phyloP scores from a whole-genome alignment of 805 yeast genomes.

The Monosporozyma servazzii region DNA sequence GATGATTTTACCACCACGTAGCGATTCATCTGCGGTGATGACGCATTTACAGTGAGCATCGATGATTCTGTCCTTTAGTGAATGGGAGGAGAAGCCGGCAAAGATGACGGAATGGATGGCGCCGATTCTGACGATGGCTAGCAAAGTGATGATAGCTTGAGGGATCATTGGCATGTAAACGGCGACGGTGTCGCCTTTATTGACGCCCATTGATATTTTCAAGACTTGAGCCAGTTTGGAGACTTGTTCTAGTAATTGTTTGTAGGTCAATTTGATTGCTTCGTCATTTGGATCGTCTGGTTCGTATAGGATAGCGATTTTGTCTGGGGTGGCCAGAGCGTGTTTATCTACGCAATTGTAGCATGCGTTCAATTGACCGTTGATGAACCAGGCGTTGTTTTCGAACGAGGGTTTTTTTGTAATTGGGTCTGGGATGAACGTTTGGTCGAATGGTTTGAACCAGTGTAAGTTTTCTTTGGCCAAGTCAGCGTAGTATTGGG shows the following conservation, averaged over 20 bases:
- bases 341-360: conserved; percentile 79
- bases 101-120: conserved; percentile 80
- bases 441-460: conserved; percentile 69
- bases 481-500: conserved; percentile 64
- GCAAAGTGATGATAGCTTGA: conserved; percentile 63
- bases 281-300: conserved; percentile 57
- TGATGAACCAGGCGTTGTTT: conserved; percentile 66
- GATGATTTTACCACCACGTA: conserved; percentile 74
- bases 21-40: conserved; percentile 73
- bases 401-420: conserved; percentile 32
- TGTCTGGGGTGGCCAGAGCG: conserved; percentile 61
- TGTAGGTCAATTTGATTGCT: conserved; percentile 51
- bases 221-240: conserved; percentile 64
- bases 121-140: conserved; percentile 74
- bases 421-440: conserved; percentile 30
- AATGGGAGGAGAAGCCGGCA: conserved; percentile 74
- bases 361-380: conserved; percentile 71
- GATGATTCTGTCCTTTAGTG: conserved; percentile 59
- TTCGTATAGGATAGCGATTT: conserved; percentile 69
- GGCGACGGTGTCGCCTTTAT: conserved; percentile 79
- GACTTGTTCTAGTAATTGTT: conserved; percentile 62
- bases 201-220: conserved; percentile 49
- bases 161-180: conserved; percentile 83
- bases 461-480: conserved; percentile 69
- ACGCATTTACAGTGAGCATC: conserved; percentile 67